Evolutionary conservation across 192 early-diverging fungal species (phyloP).

Genomic region (Backusella tarrabulga): DNA sequence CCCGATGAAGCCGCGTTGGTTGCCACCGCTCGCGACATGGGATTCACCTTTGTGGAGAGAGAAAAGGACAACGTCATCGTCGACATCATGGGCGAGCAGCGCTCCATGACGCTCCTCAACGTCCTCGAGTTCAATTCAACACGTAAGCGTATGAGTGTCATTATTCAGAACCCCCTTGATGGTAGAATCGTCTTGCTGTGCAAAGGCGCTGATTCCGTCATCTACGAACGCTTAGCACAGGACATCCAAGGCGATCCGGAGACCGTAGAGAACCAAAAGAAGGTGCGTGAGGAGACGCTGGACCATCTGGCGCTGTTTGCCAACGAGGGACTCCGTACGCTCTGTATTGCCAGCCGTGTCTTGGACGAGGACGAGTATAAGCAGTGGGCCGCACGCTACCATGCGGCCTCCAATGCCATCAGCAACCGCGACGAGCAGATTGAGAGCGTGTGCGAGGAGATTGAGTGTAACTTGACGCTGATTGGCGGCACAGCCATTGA

Average conservation of each 20-base stretch:
- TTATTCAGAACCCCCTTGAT: constrained; percentile 66
- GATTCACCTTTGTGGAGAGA: constrained; percentile 78
- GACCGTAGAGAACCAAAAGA: constrained; percentile 55
- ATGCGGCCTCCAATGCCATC: constrained; percentile 48
- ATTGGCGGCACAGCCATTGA: constrained; percentile 80
- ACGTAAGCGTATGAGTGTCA: constrained; percentile 93
- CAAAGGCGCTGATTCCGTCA: constrained; percentile 94
- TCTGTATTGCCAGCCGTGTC: constrained; percentile 65
- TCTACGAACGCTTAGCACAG: constrained; percentile 69
- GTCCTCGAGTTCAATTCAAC: constrained; percentile 90
- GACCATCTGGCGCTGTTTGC: constrained; percentile 86
- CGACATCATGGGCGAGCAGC: constrained; percentile 72
- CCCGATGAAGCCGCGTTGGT: constrained; percentile 95
- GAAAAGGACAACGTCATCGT: constrained; percentile 69
- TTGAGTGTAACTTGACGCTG: constrained; percentile 58
- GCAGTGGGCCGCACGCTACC: constrained; percentile 54
- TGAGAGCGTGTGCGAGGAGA: constrained; percentile 54
- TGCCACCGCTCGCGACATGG: constrained; percentile 77
- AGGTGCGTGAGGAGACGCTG: constrained; percentile 67
- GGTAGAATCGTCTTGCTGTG: constrained; percentile 70
- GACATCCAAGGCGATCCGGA: constrained; percentile 23
- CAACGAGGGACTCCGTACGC: constrained; percentile 70
- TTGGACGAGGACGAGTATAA: constrained; percentile 57
- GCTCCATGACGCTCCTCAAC: constrained; percentile 62
- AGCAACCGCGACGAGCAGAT: constrained; percentile 57